Evolutionary conservation across 306 rosid genomes (phyloP), one percentile per base, ranked within the genome.

Genomic region (Prunus salicina): DNA sequence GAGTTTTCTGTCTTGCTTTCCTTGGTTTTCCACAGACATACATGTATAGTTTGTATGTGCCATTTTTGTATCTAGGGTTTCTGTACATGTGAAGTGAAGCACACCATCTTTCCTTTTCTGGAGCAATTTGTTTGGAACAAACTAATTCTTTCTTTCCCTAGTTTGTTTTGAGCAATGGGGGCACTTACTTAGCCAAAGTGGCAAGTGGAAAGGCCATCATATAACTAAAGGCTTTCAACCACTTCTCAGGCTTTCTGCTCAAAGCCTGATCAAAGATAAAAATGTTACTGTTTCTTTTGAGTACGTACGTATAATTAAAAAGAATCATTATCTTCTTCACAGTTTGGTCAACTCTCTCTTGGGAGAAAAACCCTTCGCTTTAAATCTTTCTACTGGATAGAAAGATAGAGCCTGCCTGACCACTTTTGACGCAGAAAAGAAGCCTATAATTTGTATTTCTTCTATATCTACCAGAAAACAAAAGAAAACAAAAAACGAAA

Each of bases 291-390:
- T n/a, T 64, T 67, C 34, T 14, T 20, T 46, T 67, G 34, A 5
- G 30, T 58, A 22, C 12, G 30, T 58, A 22, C 12, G 2, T 12
- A 24, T 67, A 20, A 24, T 22, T 20, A 45, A 45, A 38, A 46
- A 67, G 62, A 55, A 34, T 53, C 30, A 32, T 71, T 53, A 60
- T 14, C 80, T 30, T 19, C 20, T 61, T 49, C 76, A 78, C 60
- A 45, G 65, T 19, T n/a, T 16, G 81, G 81, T 77, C 76, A 77
- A 77, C 76, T 77, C 14, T 46, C 76, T 77, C 14, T 46, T 38
- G n/a, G 67, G 58, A 22, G 64, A 34, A 77, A 63, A 27, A 19
- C 63, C 52, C 11, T 74, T 19, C 69, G 8, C 24, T 60, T 24
- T 52, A 57, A 56, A 24, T 10, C 50, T 70, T 78, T 72, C 2